Base-by-base conservation (phyloP, 495 filamentous ascomycete genomes). In the Cladorrhinum samala region DNA sequence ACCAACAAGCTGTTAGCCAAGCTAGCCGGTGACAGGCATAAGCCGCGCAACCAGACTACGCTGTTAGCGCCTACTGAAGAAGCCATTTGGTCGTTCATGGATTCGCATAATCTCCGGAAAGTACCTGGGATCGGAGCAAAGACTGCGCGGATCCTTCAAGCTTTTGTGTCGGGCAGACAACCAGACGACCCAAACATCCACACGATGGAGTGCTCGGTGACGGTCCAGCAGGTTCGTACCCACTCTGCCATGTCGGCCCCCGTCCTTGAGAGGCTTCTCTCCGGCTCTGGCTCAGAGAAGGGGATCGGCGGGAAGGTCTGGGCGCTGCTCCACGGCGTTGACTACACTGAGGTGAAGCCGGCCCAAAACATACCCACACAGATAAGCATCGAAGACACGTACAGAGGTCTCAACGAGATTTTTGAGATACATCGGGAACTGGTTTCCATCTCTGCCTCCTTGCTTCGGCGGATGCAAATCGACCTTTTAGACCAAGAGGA, bases 321-420 rank as follows among this genome's bases (percentile, higher is more conserved):
- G 82, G 65, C 63, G 33, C 69, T 86, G 1, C 66, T 88, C 7
- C 77, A 87, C 61, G 85, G 83, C 37, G 67, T 80, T 14, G 85
- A 88, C 62, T 61, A 75, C 50, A 72, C 78, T 7, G 83, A 86
- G 39, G 89, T 97, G 16, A 76, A 79, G 17, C 77, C 83, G 55
- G 86, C 84, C 1, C 79, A 82, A 57, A 82, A 81, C 37, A 67
- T 95, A 13, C 92, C 92, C 0, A 83, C 82, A 11, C 91, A 95
- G 66, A 95, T 97, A 65, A 91, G 88, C 67, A 94, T 97, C 54
- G 92, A 97, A 63, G 89, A 97, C 65, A 88, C 88, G 4, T 97
- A 93, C 63, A 56, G 57, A 2, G 79, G 81, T 1, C 72, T 95
- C 1, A 77, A 83, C 56, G 80, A 74, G 0, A 55, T 85, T 40